Percentiles rank a stretch among this genome's conserved stretches.
Evolutionary conservation across 164 flowering plant genomes (phyloP).

Genomic region (Pachysandra terminalis): DNA sequence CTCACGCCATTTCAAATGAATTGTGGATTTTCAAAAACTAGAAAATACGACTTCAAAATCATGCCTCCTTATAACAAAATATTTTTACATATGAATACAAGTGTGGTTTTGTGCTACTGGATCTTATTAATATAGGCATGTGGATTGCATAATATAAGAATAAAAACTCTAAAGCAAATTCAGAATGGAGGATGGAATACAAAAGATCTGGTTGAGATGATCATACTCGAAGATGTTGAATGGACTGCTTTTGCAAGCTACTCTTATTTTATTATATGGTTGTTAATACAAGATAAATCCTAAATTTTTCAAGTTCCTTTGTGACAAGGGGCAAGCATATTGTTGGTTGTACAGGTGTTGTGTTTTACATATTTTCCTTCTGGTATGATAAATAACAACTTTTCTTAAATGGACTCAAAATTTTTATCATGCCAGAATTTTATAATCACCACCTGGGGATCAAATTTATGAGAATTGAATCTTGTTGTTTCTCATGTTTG

Average conservation of each 20-base stretch:
- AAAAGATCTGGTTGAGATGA: background rate
- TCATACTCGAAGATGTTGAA: background rate
- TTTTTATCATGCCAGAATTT: background rate
- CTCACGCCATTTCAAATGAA: background rate
- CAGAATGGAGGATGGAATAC: background rate
- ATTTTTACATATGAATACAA: background rate
- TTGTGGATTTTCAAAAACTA: too few species aligned
- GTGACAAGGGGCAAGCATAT: constrained; percentile 80
- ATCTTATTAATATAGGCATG: too few species aligned
- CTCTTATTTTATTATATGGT: background rate
- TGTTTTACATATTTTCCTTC: background rate
- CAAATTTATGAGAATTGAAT: too few species aligned
- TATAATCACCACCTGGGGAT: background rate
- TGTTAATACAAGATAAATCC: too few species aligned
- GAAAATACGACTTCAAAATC: background rate
- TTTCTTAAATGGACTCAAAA: too few species aligned
- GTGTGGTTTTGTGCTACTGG: background rate
- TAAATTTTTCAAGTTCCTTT: constrained; percentile 4
- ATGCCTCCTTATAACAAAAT: background rate
- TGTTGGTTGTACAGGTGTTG: constrained; percentile 91
- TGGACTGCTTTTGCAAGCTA: too few species aligned
- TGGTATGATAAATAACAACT: background rate
- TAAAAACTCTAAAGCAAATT: background rate
- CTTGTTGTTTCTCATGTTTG: constrained; percentile 11
- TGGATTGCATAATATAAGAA: background rate